A percentile compares a stretch with the other conserved stretches of the same genome.
phyloP scores from a whole-genome alignment of 805 yeast genomes.

The Suhomyces sp. region DNA sequence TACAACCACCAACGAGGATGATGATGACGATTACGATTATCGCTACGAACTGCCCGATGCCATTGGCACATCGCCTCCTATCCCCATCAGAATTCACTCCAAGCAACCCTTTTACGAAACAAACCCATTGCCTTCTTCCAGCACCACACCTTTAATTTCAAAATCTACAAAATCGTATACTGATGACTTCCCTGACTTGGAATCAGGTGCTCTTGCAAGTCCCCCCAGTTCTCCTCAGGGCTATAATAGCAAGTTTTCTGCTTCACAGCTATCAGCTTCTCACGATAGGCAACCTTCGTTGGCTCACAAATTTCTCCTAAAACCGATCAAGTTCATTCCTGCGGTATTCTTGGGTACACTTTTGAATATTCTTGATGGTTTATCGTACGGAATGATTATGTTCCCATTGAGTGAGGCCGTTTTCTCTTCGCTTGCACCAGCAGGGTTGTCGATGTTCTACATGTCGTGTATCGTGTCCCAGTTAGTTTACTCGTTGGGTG shows the following conservation, averaged over 20 bases:
- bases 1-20: slow-evolving; percentile 1
- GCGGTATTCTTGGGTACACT: slow-evolving; percentile 83
- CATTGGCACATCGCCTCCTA: slow-evolving; percentile 8
- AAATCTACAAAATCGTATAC: slow-evolving; percentile 10
- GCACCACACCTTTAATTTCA: slow-evolving; percentile 14
- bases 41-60: slow-evolving; percentile 3
- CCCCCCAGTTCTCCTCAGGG: slow-evolving; percentile 1
- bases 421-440: slow-evolving; percentile 77
- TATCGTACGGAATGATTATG: slow-evolving; percentile 96
- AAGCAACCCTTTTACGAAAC: slow-evolving; percentile 1
- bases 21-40: slow-evolving; percentile 7
- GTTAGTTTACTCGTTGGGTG: slow-evolving; percentile 83
- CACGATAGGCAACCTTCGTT: slow-evolving; percentile 1
- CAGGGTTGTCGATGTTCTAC: slow-evolving; percentile 93
- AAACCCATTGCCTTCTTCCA: slow-evolving; percentile 4
- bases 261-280: background rate
- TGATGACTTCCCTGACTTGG: slow-evolving; percentile 9
- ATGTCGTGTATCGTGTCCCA: slow-evolving; percentile 89
- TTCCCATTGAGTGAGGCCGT: slow-evolving; percentile 85
- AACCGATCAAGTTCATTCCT: slow-evolving; percentile 58
- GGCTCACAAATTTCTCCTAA: slow-evolving; percentile 12
- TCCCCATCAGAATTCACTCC: slow-evolving; percentile 9
- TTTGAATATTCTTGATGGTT: slow-evolving; percentile 85
- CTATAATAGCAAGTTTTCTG: background rate
- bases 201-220: slow-evolving; percentile 5